Conservation (phyloP, 169 alveolate species). For the Cryptosporidium ubiquitum region DNA sequence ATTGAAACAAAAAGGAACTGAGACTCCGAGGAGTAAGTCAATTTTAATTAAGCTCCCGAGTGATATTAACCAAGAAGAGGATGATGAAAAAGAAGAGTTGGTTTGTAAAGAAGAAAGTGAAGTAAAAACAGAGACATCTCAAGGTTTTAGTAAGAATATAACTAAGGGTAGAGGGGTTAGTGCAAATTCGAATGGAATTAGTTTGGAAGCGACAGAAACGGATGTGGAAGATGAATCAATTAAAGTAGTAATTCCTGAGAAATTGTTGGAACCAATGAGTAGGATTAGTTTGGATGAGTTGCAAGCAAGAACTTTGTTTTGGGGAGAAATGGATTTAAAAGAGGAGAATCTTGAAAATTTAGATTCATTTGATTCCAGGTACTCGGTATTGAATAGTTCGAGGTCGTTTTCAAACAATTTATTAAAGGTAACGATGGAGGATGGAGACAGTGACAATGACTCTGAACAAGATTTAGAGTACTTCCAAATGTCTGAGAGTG, state of each 20-base stretch:
- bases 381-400: background rate
- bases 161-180: background rate
- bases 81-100: background rate
- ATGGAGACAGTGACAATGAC: constrained; percentile 53
- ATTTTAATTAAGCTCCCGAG: constrained; percentile 6
- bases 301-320: background rate
- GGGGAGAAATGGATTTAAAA: background rate
- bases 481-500: constrained; percentile 24
- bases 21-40: background rate
- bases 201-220: background rate
- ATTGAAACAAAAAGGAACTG: background rate
- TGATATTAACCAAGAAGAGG: background rate
- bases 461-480: constrained; percentile 23
- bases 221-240: background rate
- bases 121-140: background rate
- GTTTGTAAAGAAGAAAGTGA: background rate
- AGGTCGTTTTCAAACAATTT: background rate
- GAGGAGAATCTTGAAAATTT: background rate
- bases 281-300: background rate
- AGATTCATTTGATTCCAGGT: background rate
- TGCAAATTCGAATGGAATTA: background rate
- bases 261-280: background rate
- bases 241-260: background rate
- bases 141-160: background rate
- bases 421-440: constrained; percentile 31